Conservation (phyloP, 768 basidiomycete genomes). For the Suillus alpinus region DNA sequence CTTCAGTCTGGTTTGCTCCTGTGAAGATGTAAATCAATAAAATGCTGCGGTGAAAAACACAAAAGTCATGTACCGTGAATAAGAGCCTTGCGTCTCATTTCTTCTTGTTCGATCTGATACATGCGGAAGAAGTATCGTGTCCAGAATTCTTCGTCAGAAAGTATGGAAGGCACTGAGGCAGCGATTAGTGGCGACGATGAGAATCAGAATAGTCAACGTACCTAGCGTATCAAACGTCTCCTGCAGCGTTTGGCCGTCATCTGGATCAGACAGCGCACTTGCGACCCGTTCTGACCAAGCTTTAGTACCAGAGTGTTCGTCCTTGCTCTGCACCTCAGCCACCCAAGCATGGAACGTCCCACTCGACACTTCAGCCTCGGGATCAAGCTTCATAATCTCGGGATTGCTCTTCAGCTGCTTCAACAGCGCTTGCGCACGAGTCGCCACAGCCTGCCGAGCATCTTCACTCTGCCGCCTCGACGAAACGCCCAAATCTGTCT, state of each 20-base stretch:
- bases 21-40: conserved; percentile 9
- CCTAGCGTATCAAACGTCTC: conserved; percentile 57
- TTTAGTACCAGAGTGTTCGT: conserved; percentile 42
- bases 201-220: conserved; percentile 30
- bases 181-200: background rate
- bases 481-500: conserved; percentile 22
- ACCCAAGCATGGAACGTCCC: conserved; percentile 64
- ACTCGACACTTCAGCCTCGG: conserved; percentile 57
- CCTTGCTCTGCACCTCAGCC: conserved; percentile 52
- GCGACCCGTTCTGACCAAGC: conserved; percentile 55
- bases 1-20: conserved; percentile 71
- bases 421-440: conserved; percentile 75
- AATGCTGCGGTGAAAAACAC: background rate
- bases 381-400: conserved; percentile 72
- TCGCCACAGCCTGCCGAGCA: conserved; percentile 57
- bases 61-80: conserved; percentile 53
- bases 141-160: conserved; percentile 76
- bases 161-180: conserved; percentile 62
- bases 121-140: conserved; percentile 86
- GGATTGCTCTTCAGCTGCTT: conserved; percentile 73
- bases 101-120: conserved; percentile 76
- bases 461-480: conserved; percentile 33
- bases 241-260: conserved; percentile 52
- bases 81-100: conserved; percentile 73
- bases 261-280: conserved; percentile 46